Evolutionary conservation across 257 asterid species (phyloP).

Genomic region (Solanum boliviense): DNA sequence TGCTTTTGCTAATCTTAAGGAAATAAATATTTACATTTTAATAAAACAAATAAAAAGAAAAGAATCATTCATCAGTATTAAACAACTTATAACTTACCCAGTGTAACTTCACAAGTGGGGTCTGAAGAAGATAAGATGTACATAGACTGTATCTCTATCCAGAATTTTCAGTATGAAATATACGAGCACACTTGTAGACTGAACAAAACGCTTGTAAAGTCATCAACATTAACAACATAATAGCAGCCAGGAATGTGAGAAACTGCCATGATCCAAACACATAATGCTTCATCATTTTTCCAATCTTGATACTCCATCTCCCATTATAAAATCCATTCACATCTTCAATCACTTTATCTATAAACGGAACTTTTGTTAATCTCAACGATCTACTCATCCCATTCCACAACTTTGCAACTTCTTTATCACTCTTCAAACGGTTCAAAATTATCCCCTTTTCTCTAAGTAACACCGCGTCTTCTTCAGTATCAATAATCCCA

Average conservation of each 20-base stretch:
- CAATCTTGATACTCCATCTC: constrained; percentile 6
- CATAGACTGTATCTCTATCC: not conserved
- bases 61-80: not conserved
- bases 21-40: not conserved
- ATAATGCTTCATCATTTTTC: constrained; percentile 2
- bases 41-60: not conserved
- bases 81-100: not conserved
- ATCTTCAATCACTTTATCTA: constrained; percentile 22
- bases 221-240: constrained; percentile 16
- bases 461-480: constrained; percentile 19
- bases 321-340: constrained; percentile 19
- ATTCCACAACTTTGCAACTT: constrained; percentile 23
- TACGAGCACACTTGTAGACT: constrained; percentile 13
- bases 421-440: constrained; percentile 19
- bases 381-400: constrained; percentile 26
- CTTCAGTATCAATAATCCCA: constrained; percentile 23
- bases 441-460: constrained; percentile 20
- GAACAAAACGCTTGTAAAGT: constrained; percentile 20
- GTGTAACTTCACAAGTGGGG: not conserved
- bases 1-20: not conserved
- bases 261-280: constrained; percentile 22
- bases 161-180: not conserved
- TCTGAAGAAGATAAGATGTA: not conserved
- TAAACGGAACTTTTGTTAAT: constrained; percentile 18
- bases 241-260: constrained; percentile 8